Conservation (phyloP, 2,329 filamentous ascomycete genomes). For the Pestalotiopsis sp. region DNA sequence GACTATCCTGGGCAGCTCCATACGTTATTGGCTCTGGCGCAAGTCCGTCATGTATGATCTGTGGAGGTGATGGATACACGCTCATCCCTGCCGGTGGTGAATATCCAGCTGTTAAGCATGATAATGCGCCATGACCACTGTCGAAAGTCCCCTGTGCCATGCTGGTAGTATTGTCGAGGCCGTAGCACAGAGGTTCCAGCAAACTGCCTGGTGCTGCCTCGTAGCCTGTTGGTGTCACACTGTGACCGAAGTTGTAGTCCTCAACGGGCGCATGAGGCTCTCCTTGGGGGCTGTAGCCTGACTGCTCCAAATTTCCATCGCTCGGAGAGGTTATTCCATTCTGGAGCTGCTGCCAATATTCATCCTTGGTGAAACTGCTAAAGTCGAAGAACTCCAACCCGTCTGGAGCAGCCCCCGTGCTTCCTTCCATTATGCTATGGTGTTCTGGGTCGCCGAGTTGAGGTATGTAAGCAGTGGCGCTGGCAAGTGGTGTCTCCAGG, state of each 20-base stretch:
- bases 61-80: background rate
- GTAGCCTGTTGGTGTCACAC: background rate
- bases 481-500: background rate
- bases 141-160: background rate
- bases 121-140: background rate
- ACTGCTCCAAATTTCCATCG: background rate
- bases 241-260: background rate
- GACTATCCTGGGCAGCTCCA: background rate
- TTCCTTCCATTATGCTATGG: too few species aligned
- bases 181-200: background rate
- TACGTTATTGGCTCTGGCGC: background rate
- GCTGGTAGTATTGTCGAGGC: background rate
- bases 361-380: too few species aligned
- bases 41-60: background rate
- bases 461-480: too few species aligned
- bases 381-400: too few species aligned
- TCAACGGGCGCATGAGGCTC: background rate
- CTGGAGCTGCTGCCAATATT: too few species aligned
- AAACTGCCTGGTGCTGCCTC: background rate
- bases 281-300: background rate
- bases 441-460: too few species aligned
- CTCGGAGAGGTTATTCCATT: too few species aligned
- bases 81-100: too few species aligned
- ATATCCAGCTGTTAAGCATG: too few species aligned
- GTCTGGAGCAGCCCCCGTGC: too few species aligned